phyloP scores from a whole-genome alignment of 345 rosid species.

The Ricinus communis region DNA sequence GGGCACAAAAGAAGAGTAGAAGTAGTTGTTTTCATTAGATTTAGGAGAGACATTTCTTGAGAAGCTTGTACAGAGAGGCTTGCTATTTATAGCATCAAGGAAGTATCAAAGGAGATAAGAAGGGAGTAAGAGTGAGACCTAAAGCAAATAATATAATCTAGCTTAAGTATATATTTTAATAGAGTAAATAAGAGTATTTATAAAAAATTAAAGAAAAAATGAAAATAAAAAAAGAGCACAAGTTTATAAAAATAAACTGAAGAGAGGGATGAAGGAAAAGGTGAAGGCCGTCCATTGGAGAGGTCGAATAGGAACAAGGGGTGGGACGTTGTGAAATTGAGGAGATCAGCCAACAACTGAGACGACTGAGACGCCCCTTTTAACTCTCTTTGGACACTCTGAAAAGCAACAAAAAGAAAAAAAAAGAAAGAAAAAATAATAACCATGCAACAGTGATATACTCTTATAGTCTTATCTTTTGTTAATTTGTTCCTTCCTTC shows the following conservation, averaged over 20 bases:
- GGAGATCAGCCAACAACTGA: conserved; percentile 15
- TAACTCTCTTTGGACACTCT: not conserved
- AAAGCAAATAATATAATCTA: not conserved
- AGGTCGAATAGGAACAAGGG: not conserved
- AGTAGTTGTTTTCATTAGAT: conserved; percentile 25
- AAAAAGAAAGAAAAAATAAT: conserved; percentile 1
- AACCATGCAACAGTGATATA: not conserved
- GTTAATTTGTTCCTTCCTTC: not conserved
- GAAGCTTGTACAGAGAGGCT: not conserved
- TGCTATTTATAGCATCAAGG: conserved; percentile 17
- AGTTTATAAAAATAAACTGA: not conserved
- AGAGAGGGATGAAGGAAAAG: conserved; percentile 11
- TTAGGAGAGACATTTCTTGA: conserved; percentile 17
- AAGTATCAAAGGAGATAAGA: no score
- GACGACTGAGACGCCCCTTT: conserved; percentile 33
- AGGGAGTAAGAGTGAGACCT: not conserved
- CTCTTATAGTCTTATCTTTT: not conserved
- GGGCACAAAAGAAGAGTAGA: conserved; percentile 17
- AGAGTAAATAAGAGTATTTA: no score
- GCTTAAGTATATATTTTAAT: no score
- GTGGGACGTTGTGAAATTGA: not conserved
- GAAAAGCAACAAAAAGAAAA: no score
- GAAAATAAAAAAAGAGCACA: not conserved
- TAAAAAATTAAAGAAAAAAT: no score
- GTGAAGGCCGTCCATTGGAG: conserved; percentile 22